A percentile compares a stretch with the other conserved stretches of the same genome.
Evolutionary conservation across 352 stramenopile species (phyloP).

Genomic region (Globisporangium alternatum): DNA sequence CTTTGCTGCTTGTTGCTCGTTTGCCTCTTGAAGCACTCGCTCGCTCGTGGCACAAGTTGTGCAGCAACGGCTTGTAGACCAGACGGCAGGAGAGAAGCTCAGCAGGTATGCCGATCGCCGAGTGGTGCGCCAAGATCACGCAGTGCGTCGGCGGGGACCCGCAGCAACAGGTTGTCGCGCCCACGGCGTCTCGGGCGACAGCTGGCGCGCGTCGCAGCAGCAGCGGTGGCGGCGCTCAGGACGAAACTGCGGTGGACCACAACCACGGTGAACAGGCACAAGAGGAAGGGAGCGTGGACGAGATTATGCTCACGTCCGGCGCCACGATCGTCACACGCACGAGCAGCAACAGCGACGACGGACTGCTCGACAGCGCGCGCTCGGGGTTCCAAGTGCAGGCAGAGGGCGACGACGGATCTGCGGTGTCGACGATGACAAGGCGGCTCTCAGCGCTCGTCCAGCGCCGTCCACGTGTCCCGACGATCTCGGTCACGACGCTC

Average conservation of each 20-base stretch:
- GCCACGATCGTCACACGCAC: slow-evolving; percentile 9
- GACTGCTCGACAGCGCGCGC: slow-evolving; percentile 8
- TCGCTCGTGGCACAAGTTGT: not conserved
- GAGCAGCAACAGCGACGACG: slow-evolving; percentile 11
- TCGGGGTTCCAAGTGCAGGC: not conserved
- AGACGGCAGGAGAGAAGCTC: not conserved
- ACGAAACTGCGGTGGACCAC: not conserved
- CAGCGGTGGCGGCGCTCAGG: not conserved
- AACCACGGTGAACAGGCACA: not conserved
- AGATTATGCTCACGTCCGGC: slow-evolving; percentile 10
- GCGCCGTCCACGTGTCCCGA: slow-evolving; percentile 37
- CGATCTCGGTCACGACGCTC: slow-evolving; percentile 63
- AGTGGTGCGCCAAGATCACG: slow-evolving; percentile 20
- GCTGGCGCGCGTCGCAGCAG: not conserved
- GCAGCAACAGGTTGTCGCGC: slow-evolving; percentile 10
- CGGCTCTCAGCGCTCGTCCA: slow-evolving; percentile 27
- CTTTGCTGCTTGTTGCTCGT: not conserved
- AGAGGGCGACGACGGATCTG: not conserved
- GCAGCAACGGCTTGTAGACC: not conserved
- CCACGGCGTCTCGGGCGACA: not conserved
- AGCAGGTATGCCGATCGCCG: slow-evolving; percentile 14
- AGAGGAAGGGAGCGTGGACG: not conserved
- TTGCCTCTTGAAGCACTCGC: slow-evolving; percentile 4
- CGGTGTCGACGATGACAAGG: slow-evolving; percentile 25
- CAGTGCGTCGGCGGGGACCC: slow-evolving; percentile 9